Evolutionary conservation across 2,329 filamentous ascomycete species (phyloP), one percentile per base, ranked within the genome.

Genomic region (Botrytis aclada): DNA sequence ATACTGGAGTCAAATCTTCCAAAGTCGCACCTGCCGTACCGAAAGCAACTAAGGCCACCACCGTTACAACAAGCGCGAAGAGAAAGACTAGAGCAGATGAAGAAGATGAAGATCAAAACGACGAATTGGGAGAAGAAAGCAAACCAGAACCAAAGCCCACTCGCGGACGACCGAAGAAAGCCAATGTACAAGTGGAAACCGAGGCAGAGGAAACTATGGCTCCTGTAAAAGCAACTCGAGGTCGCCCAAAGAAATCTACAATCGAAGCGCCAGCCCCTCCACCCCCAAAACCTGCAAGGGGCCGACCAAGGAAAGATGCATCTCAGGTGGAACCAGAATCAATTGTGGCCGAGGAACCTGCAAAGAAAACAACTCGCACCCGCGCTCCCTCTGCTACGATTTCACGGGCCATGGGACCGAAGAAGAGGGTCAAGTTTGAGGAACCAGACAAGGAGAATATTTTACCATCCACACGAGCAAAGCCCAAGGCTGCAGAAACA

Each of bases 381-480:
- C 81, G 83, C 62, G 82, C 71, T 76, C 79, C 70, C 41, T 69
- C 65, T 41, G 77, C 81, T 12, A 77, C 82, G 3, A 76, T 78
- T 74, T 82, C 83, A 37, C 85, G 85, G 75, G 84, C 84, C 37
- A 76, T 86, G 29, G 82, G 84, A 8, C 80, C 84, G 47, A 90
- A 88, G 83, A 91, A 90, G 83, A 85, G 84, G 4, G 89, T 91
- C 77, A 89, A 87, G 73, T 91, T 91, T 79, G 85, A 90, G 78
- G 80, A 80, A 76, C 87, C 87, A 4, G 88, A 90, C 79, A 91
- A 91, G 81, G 89, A 91, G 79, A 91, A 91, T 75, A 81, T 88
- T 54, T 80, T 84, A 32, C 87, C 87, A 22, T 76, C 80, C 72
- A 75, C 78, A 41, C 85, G 85, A 78, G 75, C 77, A 10, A 81